Evolutionary conservation across 1,284 basidiomycete species (phyloP), one percentile per base, ranked within the genome.

Genomic region (Trichosporon faecale): DNA sequence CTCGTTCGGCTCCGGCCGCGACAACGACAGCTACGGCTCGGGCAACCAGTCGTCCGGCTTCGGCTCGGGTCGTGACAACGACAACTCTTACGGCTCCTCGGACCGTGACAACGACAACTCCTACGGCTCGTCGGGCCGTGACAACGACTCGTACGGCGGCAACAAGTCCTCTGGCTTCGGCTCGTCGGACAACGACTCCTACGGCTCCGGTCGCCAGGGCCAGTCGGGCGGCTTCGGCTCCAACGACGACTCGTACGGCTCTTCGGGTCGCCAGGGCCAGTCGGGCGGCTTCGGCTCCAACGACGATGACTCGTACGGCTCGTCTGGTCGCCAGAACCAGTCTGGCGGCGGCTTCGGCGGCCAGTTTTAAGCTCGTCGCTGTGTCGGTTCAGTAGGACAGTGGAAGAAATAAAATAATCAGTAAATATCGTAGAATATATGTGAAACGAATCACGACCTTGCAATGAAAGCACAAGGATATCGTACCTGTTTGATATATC

Each of bases 41-140:
- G 67, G 63, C 21, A 14, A 63, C 40, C 33, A 66, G 65, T 66
- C 67, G 64, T 68, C 7, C 35, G 70, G 70, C 60, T 55, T 11
- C 23, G 11, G 6, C 55, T 68, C 65, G 37, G 35, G 44, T 21
- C 65, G 67, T 46, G 46, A 65, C 29, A 18, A 65, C 55, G 49
- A 68, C 61, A 55, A 70, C 66, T 57, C 49, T 2, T 52, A 52
- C 46, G 67, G 67, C 29, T 67, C 66, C n/a, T 40, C 35, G 9
- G n/a, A 37, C 52, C 64, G 64, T 21, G 49, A 66, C 49, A 37
- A 61, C 55, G 18, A 60, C 55, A 14, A 25, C 52, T 57, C 52
- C 4, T 49, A 21, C 23, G 33, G 33, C 63, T 64, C 23, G 23
- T 60, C 55, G 49, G 52, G 63, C 57, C 44, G 66, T 25, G 14